phyloP scores from a whole-genome alignment of 148 eudicot species.

The Beta vulgaris region DNA sequence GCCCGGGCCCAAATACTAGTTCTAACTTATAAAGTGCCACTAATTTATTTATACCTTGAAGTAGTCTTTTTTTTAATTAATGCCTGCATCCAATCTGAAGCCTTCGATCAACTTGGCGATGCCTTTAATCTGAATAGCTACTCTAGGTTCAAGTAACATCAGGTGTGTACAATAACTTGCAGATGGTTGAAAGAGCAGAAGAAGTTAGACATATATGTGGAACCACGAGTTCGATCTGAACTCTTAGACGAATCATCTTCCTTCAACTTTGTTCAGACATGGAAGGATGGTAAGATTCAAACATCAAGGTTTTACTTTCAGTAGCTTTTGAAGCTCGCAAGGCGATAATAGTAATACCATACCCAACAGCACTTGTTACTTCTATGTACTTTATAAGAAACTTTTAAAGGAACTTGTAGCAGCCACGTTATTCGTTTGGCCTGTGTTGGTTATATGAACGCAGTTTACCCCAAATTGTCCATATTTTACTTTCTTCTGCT shows the following conservation, averaged over 20 bases:
- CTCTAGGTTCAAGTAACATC: background rate
- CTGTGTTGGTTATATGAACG: background rate
- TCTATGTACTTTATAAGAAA: background rate
- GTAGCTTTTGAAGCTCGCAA: background rate
- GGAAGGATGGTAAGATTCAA: constrained; percentile 69
- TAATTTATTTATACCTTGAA: background rate
- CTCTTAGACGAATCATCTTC: constrained; percentile 67
- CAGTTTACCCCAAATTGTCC: background rate
- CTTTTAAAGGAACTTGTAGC: background rate
- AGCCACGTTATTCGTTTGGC: background rate
- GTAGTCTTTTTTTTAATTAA: background rate
- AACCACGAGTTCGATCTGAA: constrained; percentile 79
- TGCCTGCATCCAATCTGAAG: background rate
- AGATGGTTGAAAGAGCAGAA: constrained; percentile 88
- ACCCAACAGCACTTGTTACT: background rate
- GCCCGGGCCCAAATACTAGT: too few species aligned
- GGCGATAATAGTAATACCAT: background rate
- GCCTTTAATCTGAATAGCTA: background rate
- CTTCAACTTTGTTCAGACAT: constrained; percentile 79
- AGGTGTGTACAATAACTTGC: constrained; percentile 16
- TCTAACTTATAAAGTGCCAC: background rate
- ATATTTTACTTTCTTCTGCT: background rate
- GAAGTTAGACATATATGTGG: constrained; percentile 66
- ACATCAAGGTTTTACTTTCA: background rate
- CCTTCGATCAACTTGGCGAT: background rate